Evolutionary conservation across 495 filamentous ascomycete species (phyloP), one percentile per base, ranked within the genome.

Genomic region (Xanthoparmelia taractica): DNA sequence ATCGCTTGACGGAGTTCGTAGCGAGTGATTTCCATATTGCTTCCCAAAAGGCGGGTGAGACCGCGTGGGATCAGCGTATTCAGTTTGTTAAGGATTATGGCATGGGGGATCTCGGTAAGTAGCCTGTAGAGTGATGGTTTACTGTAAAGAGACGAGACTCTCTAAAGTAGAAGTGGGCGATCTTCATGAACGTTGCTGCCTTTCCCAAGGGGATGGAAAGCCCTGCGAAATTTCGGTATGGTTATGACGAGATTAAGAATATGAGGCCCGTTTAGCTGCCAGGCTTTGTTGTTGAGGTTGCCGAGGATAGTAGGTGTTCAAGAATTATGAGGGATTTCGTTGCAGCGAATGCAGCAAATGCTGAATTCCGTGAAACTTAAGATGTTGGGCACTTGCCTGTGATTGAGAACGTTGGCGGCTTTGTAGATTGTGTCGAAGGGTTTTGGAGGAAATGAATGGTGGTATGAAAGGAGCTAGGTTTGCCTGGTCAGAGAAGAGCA

Each of bases 341-440:
- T 4, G 29, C 50, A 11, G 29, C 50, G 29, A 54, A 54, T 54
- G 29, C 50, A n/a, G 20, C 50, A 5, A 54, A 54, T 33, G 27
- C 50, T 6, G 50, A 33, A 25, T 18, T 54, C 27, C 50, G 50
- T 12, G 50, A 33, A n/a, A 29, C 29, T 17, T 25, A 52, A 52
- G 48, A 27, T 31, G 48, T 27, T 0, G 48, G 25, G 12, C 48
- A 52, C 31, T 31, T 52, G 13, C 48, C 48, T 25, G 31, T 52
- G 48, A 52, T 29, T 52, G 48, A 52, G 48, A 52, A 52, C 18
- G 48, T 52, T 13, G 48, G 4, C 17, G 48, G 27, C 48, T 52
- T 52, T 52, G 48, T 52, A 31, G 27, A 29, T 15, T 52, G 48
- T 18, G 48, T 52, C 18, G 48, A 52, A 0, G 48, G 27, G 11